Evolutionary conservation across 1,139 yeast genomes (phyloP).

Genomic region (Hyphopichia burtonii): DNA sequence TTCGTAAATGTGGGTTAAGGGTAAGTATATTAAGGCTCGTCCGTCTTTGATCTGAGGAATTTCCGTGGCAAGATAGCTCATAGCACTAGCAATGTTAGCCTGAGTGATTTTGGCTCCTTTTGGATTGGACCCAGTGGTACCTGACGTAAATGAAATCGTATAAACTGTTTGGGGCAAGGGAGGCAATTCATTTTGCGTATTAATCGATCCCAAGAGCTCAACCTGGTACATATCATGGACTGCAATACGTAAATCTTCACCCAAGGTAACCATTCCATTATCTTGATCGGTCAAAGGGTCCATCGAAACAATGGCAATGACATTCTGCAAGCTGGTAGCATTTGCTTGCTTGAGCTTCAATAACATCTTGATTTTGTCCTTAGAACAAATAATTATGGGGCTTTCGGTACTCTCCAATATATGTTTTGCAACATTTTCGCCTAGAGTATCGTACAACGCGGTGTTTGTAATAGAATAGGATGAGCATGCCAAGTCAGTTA

Average conservation of each 20-base stretch:
- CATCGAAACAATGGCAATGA: conserved; percentile 39
- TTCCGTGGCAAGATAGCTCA: conserved; percentile 23
- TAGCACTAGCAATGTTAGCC: conserved; percentile 49
- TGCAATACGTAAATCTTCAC: conserved; percentile 2
- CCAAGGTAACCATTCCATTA: background rate
- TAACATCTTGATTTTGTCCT: conserved; percentile 28
- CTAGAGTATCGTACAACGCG: conserved; percentile 43
- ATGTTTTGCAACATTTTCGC: conserved; percentile 33
- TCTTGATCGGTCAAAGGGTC: conserved; percentile 29
- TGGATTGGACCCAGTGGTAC: conserved; percentile 69
- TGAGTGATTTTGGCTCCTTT: conserved; percentile 73
- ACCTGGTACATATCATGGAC: conserved; percentile 53
- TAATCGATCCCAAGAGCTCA: conserved; percentile 51
- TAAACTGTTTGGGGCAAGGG: conserved; percentile 56
- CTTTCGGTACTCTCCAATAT: conserved; percentile 34
- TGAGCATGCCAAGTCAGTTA: conserved; percentile 37
- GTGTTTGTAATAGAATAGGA: conserved; percentile 37
- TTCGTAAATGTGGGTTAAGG: conserved; percentile 39
- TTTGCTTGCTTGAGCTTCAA: conserved; percentile 25
- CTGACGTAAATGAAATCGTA: conserved; percentile 76
- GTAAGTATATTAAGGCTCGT: conserved; percentile 27
- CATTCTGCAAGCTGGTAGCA: conserved; percentile 23
- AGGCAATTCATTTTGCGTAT: conserved; percentile 44
- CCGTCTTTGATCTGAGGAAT: conserved; percentile 15
- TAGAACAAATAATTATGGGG: conserved; percentile 35